phyloP scores from a whole-genome alignment of 2,329 filamentous ascomycete genomes.

The Alternaria infectoria region DNA sequence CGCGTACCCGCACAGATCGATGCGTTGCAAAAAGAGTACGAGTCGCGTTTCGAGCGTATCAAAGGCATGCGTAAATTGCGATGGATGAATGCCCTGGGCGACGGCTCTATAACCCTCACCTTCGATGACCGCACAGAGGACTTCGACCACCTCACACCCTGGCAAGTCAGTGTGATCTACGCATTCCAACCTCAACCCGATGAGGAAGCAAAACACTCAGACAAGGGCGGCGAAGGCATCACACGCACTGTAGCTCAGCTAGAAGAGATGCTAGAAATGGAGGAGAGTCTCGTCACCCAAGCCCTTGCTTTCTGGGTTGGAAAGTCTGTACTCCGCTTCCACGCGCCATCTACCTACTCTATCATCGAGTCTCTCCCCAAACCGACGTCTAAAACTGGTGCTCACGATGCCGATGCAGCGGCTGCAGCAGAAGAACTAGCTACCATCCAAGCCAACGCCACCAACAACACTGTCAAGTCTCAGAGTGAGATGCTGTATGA shows the following conservation, averaged over 20 bases:
- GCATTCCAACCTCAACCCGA: conserved; percentile 68
- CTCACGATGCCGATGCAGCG: conserved; percentile 42
- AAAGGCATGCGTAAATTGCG: conserved; percentile 86
- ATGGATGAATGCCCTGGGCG: conserved; percentile 84
- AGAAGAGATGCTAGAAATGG: conserved; percentile 68
- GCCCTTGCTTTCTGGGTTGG: conserved; percentile 76
- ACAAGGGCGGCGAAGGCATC: conserved; percentile 34
- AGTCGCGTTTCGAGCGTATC: conserved; percentile 75
- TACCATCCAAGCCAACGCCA: conserved; percentile 48
- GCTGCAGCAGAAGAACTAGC: conserved; percentile 46
- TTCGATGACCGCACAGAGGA: conserved; percentile 79
- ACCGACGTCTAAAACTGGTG: conserved; percentile 22
- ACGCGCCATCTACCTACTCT: conserved; percentile 59
- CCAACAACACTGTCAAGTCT: conserved; percentile 57
- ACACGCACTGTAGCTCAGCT: conserved; percentile 54
- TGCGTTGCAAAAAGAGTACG: conserved; percentile 72
- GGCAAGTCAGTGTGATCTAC: conserved; percentile 87
- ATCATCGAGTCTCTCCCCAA: conserved; percentile 66
- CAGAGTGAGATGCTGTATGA: conserved; percentile 68
- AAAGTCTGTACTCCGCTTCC: conserved; percentile 67
- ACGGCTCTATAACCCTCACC: conserved; percentile 80
- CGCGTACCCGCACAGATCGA: conserved; percentile 65
- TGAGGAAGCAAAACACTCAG: conserved; percentile 29
- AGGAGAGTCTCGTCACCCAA: conserved; percentile 71
- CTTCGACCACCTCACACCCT: conserved; percentile 78